Base-by-base conservation (phyloP, 2,329 filamentous ascomycete species). In the Penicillium sp. region DNA sequence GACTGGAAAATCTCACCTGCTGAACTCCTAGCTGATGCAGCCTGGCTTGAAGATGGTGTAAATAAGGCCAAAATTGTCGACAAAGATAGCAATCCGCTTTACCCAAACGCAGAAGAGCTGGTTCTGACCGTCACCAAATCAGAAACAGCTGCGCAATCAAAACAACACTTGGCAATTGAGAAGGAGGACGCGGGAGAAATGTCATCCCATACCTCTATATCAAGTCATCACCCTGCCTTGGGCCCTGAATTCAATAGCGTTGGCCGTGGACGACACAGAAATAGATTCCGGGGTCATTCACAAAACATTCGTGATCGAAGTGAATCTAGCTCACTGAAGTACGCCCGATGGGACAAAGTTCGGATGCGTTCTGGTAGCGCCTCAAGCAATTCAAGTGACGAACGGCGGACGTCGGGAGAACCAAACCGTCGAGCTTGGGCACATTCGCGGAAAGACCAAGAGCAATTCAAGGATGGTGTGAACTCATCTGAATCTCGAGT, bases 1-100 rank as follows among this genome's bases (percentile, higher is more conserved):
- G 91, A 95, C 65, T 97, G 94, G 94, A 81, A 84, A 36, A 84
- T 92, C 16, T 84, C 88, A 42, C 89, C 93, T 0, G 86, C 89
- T 51, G 92, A 97, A 68, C 81, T 96, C 70, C 77, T 97, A 43
- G 92, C 92, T 4, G 94, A 99, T 74, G 81, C 88, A 1, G 90
- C 92, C 65, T 99, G 94, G 94, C 75, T 95, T 21, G 90, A 96
- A 68, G 85, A 92, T 64, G 84, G 82, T 29, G 79, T 86, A 52
- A 91, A 96, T 71, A 95, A 92, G 69, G 81, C 80, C 47, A 78
- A 91, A 26, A 87, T 96, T 39, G 89, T 95, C 66, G 88, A 96
- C 70, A 84, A 85, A 13, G 78, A 89, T 63, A 90, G 90, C 65
- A 81, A 83, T 44, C 86, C 82, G 52, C 83, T 96, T 13, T 95